Evolutionary conservation across 371 early-diverging fungal genomes (phyloP).

Genomic region (Mucor plumbeus): DNA sequence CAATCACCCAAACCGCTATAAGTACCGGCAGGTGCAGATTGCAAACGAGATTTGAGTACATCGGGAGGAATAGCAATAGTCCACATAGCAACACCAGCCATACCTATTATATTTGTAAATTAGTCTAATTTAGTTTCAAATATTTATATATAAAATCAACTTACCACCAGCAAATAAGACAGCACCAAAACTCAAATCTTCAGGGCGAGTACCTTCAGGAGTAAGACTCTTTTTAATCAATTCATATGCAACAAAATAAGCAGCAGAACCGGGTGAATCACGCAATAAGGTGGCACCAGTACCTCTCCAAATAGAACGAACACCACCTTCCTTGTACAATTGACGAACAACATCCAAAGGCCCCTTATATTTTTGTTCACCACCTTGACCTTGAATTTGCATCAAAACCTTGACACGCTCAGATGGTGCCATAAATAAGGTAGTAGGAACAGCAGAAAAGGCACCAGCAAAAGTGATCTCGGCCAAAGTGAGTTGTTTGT

Average conservation of each 20-base stretch:
- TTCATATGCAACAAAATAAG: slow-evolving; percentile 98
- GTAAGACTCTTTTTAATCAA: slow-evolving; percentile 82
- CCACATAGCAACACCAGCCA: slow-evolving; percentile 89
- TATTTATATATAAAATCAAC: slow-evolving; percentile 13
- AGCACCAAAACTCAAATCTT: slow-evolving; percentile 75
- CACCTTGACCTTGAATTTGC: slow-evolving; percentile 72
- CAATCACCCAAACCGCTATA: slow-evolving; percentile 84
- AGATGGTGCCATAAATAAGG: slow-evolving; percentile 91
- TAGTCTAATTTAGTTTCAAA: background rate
- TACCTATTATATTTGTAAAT: slow-evolving; percentile 36
- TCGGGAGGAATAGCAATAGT: slow-evolving; percentile 91
- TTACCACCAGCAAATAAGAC: slow-evolving; percentile 95
- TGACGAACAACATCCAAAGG: slow-evolving; percentile 79
- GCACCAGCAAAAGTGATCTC: slow-evolving; percentile 94
- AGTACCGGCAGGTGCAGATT: slow-evolving; percentile 93
- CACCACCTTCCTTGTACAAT: slow-evolving; percentile 80
- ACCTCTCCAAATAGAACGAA: slow-evolving; percentile 89
- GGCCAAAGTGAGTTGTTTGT: slow-evolving; percentile 67
- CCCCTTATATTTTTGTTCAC: slow-evolving; percentile 73
- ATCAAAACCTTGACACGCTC: slow-evolving; percentile 96
- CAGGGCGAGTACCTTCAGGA: slow-evolving; percentile 72
- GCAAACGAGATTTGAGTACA: slow-evolving; percentile 96
- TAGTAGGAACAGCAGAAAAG: slow-evolving; percentile 95
- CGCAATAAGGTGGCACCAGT: slow-evolving; percentile 93
- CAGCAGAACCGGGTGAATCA: slow-evolving; percentile 94